Percentiles rank a stretch among this genome's conserved stretches.
Evolutionary conservation across 768 basidiomycete species (phyloP).

Genomic region (Fomitopsis pulvina): DNA sequence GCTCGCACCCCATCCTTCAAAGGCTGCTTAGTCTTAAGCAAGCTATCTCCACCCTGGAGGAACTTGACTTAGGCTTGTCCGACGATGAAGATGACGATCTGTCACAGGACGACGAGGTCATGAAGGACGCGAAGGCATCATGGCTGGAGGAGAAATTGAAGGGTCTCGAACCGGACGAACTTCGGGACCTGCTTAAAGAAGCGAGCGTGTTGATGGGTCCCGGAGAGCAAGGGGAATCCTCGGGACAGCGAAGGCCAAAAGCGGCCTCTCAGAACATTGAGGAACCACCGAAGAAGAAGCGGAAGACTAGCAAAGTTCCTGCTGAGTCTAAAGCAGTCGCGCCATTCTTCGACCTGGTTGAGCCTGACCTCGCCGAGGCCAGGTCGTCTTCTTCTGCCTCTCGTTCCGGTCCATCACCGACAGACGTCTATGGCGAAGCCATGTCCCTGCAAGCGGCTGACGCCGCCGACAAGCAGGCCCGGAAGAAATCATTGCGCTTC

Average conservation of each 20-base stretch:
- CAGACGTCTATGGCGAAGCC: conserved; percentile 69
- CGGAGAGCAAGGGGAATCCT: conserved; percentile 14
- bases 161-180: conserved; percentile 38
- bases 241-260: conserved; percentile 13
- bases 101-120: conserved; percentile 32
- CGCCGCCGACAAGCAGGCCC: conserved; percentile 74
- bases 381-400: conserved; percentile 27
- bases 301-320: conserved; percentile 32
- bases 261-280: conserved; percentile 7
- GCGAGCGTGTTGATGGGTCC: conserved; percentile 23
- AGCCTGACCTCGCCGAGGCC: conserved; percentile 57
- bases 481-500: conserved; percentile 83
- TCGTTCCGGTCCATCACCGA: conserved; percentile 14
- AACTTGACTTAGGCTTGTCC: conserved; percentile 64
- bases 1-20: conserved; percentile 62
- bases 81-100: conserved; percentile 36
- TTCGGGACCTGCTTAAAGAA: conserved; percentile 52
- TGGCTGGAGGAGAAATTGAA: conserved; percentile 11
- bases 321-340: conserved; percentile 11
- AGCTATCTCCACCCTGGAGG: conserved; percentile 74
- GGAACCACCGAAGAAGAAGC: conserved; percentile 55
- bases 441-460: conserved; percentile 64
- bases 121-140: conserved; percentile 13
- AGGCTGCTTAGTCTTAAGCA: conserved; percentile 82
- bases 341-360: conserved; percentile 71